phyloP scores from a whole-genome alignment of 306 rosid genomes.

The Begonia fuchsioides region DNA sequence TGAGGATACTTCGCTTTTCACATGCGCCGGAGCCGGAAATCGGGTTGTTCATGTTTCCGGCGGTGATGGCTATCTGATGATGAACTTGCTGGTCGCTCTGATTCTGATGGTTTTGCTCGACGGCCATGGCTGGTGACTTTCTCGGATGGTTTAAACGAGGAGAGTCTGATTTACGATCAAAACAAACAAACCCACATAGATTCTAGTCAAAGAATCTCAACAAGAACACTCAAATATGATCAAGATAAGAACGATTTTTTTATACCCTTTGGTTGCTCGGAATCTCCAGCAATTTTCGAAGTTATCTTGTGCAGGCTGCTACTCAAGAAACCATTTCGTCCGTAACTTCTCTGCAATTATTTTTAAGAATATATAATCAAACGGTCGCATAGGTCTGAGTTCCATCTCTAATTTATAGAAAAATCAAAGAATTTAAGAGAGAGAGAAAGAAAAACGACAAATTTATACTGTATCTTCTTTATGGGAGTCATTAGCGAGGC shows the following conservation, averaged over 20 bases:
- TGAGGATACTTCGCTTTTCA: not conserved
- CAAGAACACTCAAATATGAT: not conserved
- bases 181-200: not conserved
- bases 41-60: not conserved
- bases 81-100: not conserved
- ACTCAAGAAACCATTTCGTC: not conserved
- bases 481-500: not conserved
- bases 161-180: not conserved
- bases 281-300: not conserved
- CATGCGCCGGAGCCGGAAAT: not conserved
- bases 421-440: not conserved
- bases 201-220: not conserved
- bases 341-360: not conserved
- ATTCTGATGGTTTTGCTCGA: too few relatives aligned
- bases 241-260: not conserved
- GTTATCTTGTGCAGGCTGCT: not conserved
- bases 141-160: not conserved
- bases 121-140: not conserved
- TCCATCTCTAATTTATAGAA: not conserved
- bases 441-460: not conserved
- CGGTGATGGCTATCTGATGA: not conserved
- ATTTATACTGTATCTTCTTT: constrained; percentile 2
- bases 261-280: not conserved
- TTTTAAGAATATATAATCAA: not conserved
- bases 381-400: not conserved